phyloP scores from a whole-genome alignment of 129 eudicot species.

The Flaveria robusta region DNA sequence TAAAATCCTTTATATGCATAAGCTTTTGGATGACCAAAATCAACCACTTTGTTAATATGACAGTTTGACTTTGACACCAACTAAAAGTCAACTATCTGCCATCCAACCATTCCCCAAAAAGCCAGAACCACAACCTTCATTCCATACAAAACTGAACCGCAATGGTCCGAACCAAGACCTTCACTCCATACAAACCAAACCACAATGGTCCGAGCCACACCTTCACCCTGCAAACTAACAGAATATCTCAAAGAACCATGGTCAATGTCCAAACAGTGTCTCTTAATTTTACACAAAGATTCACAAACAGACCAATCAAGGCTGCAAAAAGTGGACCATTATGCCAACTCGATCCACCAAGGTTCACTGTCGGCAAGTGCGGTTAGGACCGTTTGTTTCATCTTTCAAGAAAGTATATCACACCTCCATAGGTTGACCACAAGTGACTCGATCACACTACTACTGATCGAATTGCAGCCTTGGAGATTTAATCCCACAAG shows the following conservation, averaged over 20 bases:
- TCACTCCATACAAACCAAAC: background rate
- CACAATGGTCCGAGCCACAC: background rate
- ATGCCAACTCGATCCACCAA: slow-evolving; percentile 16
- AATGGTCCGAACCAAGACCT: slow-evolving; percentile 1
- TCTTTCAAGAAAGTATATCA: slow-evolving; percentile 63
- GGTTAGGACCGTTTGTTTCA: background rate
- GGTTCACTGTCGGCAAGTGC: slow-evolving; percentile 4
- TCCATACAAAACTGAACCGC: slow-evolving; percentile 10
- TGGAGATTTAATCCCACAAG: slow-evolving; percentile 76
- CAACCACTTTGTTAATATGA: slow-evolving; percentile 1
- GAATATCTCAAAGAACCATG: slow-evolving; percentile 22
- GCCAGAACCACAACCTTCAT: background rate
- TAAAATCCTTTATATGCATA: slow-evolving; percentile 1
- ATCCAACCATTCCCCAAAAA: slow-evolving; percentile 16
- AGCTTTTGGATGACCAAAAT: background rate
- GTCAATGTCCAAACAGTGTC: slow-evolving; percentile 23
- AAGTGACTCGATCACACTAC: slow-evolving; percentile 57
- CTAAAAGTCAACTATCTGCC: slow-evolving; percentile 25
- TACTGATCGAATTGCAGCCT: slow-evolving; percentile 66
- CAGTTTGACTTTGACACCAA: slow-evolving; percentile 5
- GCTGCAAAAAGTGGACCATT: slow-evolving; percentile 37
- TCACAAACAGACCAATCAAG: slow-evolving; percentile 30
- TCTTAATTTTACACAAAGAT: slow-evolving; percentile 17
- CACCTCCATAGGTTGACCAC: slow-evolving; percentile 80
- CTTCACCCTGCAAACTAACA: background rate